phyloP scores from a whole-genome alignment of 331 rosid genomes.

The Acacia pycnantha region DNA sequence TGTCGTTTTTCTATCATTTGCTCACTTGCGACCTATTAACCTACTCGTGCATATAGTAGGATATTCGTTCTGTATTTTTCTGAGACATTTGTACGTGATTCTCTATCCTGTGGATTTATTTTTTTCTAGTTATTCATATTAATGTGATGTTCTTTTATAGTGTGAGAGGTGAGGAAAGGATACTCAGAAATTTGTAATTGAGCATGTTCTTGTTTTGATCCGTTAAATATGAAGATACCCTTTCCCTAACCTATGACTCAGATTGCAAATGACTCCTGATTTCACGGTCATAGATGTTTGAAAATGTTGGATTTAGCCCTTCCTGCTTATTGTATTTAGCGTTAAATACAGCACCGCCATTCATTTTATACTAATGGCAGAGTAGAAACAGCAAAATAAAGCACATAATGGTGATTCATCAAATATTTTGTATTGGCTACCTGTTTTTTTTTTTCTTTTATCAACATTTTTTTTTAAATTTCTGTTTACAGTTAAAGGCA shows the following conservation, averaged over 20 bases:
- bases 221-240: not conserved
- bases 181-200: not conserved
- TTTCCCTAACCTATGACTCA: not conserved
- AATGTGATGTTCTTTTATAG: not conserved
- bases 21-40: not conserved
- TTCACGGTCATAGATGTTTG: not conserved
- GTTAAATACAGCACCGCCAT: not conserved
- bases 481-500: constrained; percentile 59
- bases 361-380: not conserved
- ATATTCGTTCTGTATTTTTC: not conserved
- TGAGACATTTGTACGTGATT: not conserved
- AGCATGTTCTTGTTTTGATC: not conserved
- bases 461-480: not conserved
- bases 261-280: not conserved
- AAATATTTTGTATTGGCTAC: not conserved
- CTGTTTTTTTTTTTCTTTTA: not conserved
- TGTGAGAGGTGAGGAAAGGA: not conserved
- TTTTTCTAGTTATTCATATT: not conserved
- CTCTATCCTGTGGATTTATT: not conserved
- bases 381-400: not conserved
- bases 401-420: not conserved
- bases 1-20: not conserved
- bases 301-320: not conserved
- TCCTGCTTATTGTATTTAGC: not conserved
- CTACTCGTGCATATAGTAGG: not conserved